Evolutionary conservation across 106 monocot genomes (phyloP).

Genomic region (Chionographis japonica): DNA sequence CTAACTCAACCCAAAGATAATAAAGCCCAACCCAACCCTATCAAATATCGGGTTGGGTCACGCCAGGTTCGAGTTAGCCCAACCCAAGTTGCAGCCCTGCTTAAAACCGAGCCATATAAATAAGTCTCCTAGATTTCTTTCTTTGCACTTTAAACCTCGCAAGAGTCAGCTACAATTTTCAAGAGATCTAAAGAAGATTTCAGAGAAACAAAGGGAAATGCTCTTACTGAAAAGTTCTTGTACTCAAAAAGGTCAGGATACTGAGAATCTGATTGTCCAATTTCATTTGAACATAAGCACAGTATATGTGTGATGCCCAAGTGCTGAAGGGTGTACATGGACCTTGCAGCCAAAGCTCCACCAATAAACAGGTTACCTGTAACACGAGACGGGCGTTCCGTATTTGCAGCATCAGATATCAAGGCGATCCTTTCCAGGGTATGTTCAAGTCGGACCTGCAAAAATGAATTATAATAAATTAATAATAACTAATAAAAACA

Average conservation of each 20-base stretch:
- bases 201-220: slow-evolving; percentile 10
- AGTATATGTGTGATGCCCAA: slow-evolving; percentile 90
- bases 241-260: slow-evolving; percentile 84
- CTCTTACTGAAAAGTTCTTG: slow-evolving; percentile 81
- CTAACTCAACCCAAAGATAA: too few relatives aligned
- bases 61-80: too few relatives aligned
- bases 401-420: slow-evolving; percentile 82
- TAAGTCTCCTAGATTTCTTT: too few relatives aligned
- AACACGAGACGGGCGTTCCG: slow-evolving; percentile 73
- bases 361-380: slow-evolving; percentile 76
- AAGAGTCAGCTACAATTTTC: too few relatives aligned
- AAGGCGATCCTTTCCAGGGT: slow-evolving; percentile 80
- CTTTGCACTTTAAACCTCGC: too few relatives aligned
- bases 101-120: too few relatives aligned
- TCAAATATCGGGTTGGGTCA: too few relatives aligned
- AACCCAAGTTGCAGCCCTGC: too few relatives aligned
- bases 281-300: slow-evolving; percentile 93
- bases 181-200: not conserved
- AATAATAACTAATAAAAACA: not conserved
- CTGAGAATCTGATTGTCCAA: slow-evolving; percentile 94
- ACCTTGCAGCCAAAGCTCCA: slow-evolving; percentile 81
- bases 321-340: slow-evolving; percentile 69
- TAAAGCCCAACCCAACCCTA: too few relatives aligned
- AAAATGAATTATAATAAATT: not conserved
- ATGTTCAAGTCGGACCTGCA: slow-evolving; percentile 92